These are phyloP conservation scores for Axilococcus clingmanii DNA, from an alignment of 139 green algal species.

Conservation along the genomic window DNA sequence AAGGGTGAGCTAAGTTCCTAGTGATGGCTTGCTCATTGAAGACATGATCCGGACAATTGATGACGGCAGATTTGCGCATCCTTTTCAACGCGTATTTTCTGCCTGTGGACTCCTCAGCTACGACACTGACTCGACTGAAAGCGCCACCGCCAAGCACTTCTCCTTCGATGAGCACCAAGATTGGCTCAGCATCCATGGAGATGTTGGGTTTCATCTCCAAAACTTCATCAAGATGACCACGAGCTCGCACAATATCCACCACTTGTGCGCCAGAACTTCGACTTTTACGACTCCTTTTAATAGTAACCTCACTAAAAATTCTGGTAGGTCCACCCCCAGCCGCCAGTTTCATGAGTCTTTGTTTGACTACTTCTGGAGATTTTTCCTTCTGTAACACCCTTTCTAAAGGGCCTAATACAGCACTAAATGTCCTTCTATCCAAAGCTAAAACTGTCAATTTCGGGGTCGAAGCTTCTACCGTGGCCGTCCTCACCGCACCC, in stretches of 20 bases:
- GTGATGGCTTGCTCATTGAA: conserved; percentile 94
- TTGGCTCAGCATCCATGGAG: background rate
- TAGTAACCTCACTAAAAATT: conserved; percentile 61
- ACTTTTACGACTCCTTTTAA: conserved; percentile 50
- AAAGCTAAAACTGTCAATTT: conserved; percentile 67
- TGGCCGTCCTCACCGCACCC: conserved; percentile 52
- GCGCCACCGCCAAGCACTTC: conserved; percentile 74
- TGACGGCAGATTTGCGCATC: conserved; percentile 82
- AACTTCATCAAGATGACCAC: conserved; percentile 83
- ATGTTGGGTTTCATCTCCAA: conserved; percentile 44
- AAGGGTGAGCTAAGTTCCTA: conserved; percentile 82
- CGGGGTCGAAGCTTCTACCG: conserved; percentile 68
- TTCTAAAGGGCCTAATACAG: conserved; percentile 77
- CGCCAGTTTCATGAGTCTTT: conserved; percentile 66
- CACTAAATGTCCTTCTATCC: conserved; percentile 65
- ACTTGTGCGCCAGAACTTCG: conserved; percentile 18
- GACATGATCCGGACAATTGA: conserved; percentile 89
- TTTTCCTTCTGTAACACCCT: conserved; percentile 80
- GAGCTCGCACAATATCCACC: conserved; percentile 75
- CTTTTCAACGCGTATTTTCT: conserved; percentile 85
- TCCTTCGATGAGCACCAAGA: conserved; percentile 43
- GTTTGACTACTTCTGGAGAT: conserved; percentile 58
- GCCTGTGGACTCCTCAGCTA: conserved; percentile 41
- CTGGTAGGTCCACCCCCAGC: conserved; percentile 35
- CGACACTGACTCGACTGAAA: conserved; percentile 75